These are phyloP conservation scores for Tulasnella sp. DNA, from an alignment of 768 basidiomycete species.

Conservation along the genomic window DNA sequence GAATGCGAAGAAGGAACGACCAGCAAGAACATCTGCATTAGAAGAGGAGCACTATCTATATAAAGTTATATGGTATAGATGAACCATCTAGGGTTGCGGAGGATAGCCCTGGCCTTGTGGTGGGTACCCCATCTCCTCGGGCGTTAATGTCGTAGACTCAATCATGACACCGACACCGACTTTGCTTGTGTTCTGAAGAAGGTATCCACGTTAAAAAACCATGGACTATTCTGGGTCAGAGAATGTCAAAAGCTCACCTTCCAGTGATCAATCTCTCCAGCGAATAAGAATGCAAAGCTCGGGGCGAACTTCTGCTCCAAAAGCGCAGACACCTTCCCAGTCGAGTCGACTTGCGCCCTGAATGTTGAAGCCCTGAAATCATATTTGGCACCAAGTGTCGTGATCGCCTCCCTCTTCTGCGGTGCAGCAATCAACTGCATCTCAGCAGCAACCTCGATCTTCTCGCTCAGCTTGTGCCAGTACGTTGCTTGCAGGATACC, in stretches of 20 bases:
- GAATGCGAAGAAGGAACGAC: no score
- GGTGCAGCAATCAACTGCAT: slow-evolving; percentile 72
- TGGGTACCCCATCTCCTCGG: slow-evolving; percentile 23
- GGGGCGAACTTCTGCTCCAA: slow-evolving; percentile 96
- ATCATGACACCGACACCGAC: slow-evolving; percentile 98
- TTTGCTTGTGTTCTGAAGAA: slow-evolving; percentile 62
- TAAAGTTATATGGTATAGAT: background rate
- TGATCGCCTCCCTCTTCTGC: slow-evolving; percentile 76
- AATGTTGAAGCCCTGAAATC: slow-evolving; percentile 91
- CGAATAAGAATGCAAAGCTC: slow-evolving; percentile 84
- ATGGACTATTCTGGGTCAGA: no score
- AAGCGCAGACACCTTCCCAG: slow-evolving; percentile 88
- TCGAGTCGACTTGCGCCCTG: slow-evolving; percentile 88
- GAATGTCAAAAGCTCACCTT: slow-evolving; percentile 49
- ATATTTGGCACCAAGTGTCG: slow-evolving; percentile 92
- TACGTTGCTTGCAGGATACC: slow-evolving; percentile 87
- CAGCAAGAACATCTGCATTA: background rate
- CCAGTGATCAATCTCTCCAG: slow-evolving; percentile 98
- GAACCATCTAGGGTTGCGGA: slow-evolving; percentile 1
- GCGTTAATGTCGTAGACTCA: slow-evolving; percentile 41
- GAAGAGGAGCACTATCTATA: background rate
- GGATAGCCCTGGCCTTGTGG: slow-evolving; percentile 17
- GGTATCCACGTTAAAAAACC: no score
- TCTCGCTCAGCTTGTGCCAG: slow-evolving; percentile 91
- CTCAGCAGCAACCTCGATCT: slow-evolving; percentile 96